These are phyloP conservation scores for Haplosporangium sp. DNA, from an alignment of 371 early-diverging fungal genomes.

Conservation along the genomic window DNA sequence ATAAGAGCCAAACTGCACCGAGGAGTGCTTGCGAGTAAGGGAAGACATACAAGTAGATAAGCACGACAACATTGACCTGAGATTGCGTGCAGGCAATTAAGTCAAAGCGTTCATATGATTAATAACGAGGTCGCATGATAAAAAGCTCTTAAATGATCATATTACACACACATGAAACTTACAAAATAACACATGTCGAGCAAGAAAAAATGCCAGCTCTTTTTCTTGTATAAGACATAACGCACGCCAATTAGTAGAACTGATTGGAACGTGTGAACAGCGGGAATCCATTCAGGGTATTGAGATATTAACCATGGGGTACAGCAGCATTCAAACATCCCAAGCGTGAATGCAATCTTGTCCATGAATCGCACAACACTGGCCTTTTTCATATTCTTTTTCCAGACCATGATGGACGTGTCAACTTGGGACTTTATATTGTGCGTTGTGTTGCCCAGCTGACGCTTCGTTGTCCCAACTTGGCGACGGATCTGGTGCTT, in stretches of 20 bases:
- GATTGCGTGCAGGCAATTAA: neutral
- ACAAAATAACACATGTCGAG: constrained; percentile 78
- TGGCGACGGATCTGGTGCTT: constrained; percentile 44
- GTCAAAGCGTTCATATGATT: constrained; percentile 14
- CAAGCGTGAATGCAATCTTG: constrained; percentile 78
- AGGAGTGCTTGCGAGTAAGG: constrained; percentile 64
- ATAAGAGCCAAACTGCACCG: constrained; percentile 67
- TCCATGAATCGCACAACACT: constrained; percentile 70
- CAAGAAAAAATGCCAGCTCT: constrained; percentile 76
- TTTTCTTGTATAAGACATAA: constrained; percentile 69
- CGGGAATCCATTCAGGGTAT: constrained; percentile 69
- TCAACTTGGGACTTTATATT: constrained; percentile 47
- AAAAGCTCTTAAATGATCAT: neutral
- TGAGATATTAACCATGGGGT: constrained; percentile 69
- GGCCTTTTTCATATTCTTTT: constrained; percentile 55
- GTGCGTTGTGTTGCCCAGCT: constrained; percentile 34
- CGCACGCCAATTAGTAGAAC: constrained; percentile 64
- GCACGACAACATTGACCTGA: constrained; percentile 68
- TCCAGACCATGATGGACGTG: constrained; percentile 35
- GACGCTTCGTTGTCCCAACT: constrained; percentile 41
- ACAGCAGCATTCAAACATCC: constrained; percentile 77
- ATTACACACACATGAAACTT: constrained; percentile 6
- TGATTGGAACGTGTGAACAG: constrained; percentile 67
- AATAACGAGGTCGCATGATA: constrained; percentile 1
- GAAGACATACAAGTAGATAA: constrained; percentile 65